phyloP scores from a whole-genome alignment of 2,329 filamentous ascomycete genomes.

The Ampelomyces quisqualis region DNA sequence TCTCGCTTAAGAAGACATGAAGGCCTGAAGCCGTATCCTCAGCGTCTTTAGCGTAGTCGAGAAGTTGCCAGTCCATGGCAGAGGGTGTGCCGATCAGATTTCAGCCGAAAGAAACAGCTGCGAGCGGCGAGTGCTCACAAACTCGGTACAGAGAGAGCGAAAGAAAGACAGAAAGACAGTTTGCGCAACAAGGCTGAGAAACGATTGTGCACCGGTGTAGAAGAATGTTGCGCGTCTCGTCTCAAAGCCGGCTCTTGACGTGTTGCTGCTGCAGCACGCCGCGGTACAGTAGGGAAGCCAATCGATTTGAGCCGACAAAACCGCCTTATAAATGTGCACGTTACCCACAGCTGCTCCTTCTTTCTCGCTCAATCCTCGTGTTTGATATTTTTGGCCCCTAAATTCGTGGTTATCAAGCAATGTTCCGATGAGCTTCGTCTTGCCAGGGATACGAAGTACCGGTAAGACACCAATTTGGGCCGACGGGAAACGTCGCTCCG shows the following conservation, averaged over 20 bases:
- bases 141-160: conserved; percentile 13
- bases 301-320: conserved; percentile 38
- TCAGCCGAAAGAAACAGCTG: conserved; percentile 21
- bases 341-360: conserved; percentile 32
- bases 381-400: conserved; percentile 35
- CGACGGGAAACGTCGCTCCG: conserved; percentile 14
- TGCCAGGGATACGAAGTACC: too few species aligned
- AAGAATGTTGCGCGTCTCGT: conserved; percentile 27
- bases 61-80: conserved; percentile 42
- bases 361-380: conserved; percentile 25
- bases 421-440: conserved; percentile 12
- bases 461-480: conserved; percentile 10
- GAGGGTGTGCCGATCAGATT: conserved; percentile 27
- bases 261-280: conserved; percentile 37
- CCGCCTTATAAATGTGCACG: conserved; percentile 35
- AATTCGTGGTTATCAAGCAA: conserved; percentile 13
- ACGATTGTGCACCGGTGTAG: conserved; percentile 31
- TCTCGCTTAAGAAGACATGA: conserved; percentile 51
- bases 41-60: conserved; percentile 49
- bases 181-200: conserved; percentile 32
- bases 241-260: conserved; percentile 38
- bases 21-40: conserved; percentile 57
- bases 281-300: conserved; percentile 37
- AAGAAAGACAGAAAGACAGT: conserved; percentile 11
- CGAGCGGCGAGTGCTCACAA: conserved; percentile 18